A percentile compares a stretch with the other conserved stretches of the same genome.
Evolutionary conservation across 139 green algal genomes (phyloP).

Genomic region (Closterium sp.): DNA sequence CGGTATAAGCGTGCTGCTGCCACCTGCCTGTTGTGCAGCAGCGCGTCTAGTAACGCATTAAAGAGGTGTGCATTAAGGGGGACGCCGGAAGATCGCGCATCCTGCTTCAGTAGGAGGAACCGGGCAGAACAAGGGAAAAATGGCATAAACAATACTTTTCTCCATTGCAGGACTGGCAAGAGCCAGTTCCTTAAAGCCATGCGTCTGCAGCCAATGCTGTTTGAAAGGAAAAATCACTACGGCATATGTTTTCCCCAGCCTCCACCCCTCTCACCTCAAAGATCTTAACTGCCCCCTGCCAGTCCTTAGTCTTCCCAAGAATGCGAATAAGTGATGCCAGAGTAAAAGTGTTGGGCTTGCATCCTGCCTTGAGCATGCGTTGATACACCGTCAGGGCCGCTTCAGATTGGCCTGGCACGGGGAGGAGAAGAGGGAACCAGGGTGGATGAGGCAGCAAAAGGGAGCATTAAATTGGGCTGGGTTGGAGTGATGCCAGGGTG

Average conservation of each 20-base stretch:
- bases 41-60: not conserved
- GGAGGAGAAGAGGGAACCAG: not conserved
- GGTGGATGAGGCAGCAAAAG: not conserved
- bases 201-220: too few species aligned
- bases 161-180: too few species aligned
- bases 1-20: not conserved
- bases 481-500: not conserved
- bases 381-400: constrained; percentile 14
- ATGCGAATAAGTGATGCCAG: constrained; percentile 59
- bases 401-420: constrained; percentile 23
- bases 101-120: not conserved
- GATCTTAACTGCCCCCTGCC: constrained; percentile 45
- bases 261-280: constrained; percentile 50
- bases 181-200: too few species aligned
- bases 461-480: too few species aligned
- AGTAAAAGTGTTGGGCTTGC: constrained; percentile 60
- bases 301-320: constrained; percentile 50
- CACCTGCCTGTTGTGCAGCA: not conserved
- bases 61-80: not conserved
- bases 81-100: not conserved
- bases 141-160: too few species aligned
- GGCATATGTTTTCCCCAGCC: too few species aligned
- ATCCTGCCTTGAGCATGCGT: constrained; percentile 29
- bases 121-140: not conserved
- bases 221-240: too few species aligned